Base-by-base conservation (phyloP, 139 green algal species). In the Chlorella sorokiniana region DNA sequence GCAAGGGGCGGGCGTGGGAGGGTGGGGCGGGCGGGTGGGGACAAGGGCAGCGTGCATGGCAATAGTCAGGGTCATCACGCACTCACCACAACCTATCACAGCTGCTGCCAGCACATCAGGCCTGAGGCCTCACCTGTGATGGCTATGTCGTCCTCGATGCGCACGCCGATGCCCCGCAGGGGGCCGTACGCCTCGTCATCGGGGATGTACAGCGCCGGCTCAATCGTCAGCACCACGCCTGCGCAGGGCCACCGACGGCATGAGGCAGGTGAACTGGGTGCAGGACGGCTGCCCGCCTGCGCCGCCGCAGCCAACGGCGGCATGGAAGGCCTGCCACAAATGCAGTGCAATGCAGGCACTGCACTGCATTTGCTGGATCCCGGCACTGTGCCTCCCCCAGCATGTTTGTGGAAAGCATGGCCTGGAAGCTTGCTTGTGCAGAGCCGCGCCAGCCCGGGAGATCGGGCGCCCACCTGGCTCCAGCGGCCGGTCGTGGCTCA, bases 161-260 rank as follows among this genome's bases (percentile, higher is more conserved):
- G 83, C 42, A 97, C 88, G 3, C 86, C 88, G 23, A 92, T 84
- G 63, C 89, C 88, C n/a, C 54, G 69, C n/a, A 88, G 90, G 0
- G 70, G n/a, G 20, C 92, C 91, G 82, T 76, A 92, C 38, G 69
- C 67, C 6, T 81, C 79, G 14, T 90, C 79, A 63, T 95, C 85
- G 0, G 93, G 92, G 18, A 98, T 93, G 86, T 98, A 98, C 40
- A 97, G 75, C 18, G 91, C 94, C 16, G 94, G 94, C 81, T 98
- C 93, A 27, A 98, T 88, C 3, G 94, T 95, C 54, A 97, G 84
- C 37, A 93, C 86, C 37, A 92, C 84, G 9, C 93, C 92, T 83
- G 78, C 42, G n/a, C n/a, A 9, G 20, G 56, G 40, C 4, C n/a
- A n/a, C n/a, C 56, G 56, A n/a, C 56, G 48, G 48, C 48, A 16